Evolutionary conservation across 83 land plant species (phyloP).

Genomic region (Picea abies): DNA sequence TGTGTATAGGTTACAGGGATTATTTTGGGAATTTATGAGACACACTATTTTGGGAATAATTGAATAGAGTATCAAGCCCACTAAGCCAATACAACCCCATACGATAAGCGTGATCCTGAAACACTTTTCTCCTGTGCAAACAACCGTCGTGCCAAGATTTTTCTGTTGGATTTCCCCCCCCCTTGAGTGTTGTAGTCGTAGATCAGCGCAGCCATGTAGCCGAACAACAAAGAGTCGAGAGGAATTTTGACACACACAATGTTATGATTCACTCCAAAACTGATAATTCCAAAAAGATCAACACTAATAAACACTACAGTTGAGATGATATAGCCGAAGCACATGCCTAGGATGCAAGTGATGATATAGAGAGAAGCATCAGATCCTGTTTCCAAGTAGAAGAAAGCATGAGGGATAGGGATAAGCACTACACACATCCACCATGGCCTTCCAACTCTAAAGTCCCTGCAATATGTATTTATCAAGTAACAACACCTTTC

Average conservation of each 20-base stretch:
- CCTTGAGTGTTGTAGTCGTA: conserved; percentile 25
- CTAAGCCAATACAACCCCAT: conserved; percentile 41
- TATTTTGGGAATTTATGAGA: too few relatives aligned
- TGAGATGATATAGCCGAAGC: conserved; percentile 55
- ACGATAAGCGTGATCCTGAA: conserved; percentile 27
- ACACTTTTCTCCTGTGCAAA: too few relatives aligned
- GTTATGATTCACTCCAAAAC: conserved; percentile 68
- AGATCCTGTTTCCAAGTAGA: conserved; percentile 31
- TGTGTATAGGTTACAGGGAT: too few relatives aligned
- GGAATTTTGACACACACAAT: conserved; percentile 60
- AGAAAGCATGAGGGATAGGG: conserved; percentile 45
- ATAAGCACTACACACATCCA: conserved; percentile 35
- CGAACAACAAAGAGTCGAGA: conserved; percentile 58
- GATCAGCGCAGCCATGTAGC: conserved; percentile 43
- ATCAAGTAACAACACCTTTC: too few relatives aligned
- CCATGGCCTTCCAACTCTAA: conserved; percentile 37
- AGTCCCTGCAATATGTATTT: conserved; percentile 17
- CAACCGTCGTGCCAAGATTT: too few relatives aligned
- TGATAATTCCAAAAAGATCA: conserved; percentile 59
- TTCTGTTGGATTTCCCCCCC: background rate
- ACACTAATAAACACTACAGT: conserved; percentile 41
- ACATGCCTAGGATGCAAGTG: conserved; percentile 56
- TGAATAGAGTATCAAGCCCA: conserved; percentile 39
- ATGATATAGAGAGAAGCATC: conserved; percentile 32
- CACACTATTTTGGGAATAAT: conserved; percentile 6